Conservation (phyloP, 805 yeast genomes). For the Cyberlindnera xylosilytica region DNA sequence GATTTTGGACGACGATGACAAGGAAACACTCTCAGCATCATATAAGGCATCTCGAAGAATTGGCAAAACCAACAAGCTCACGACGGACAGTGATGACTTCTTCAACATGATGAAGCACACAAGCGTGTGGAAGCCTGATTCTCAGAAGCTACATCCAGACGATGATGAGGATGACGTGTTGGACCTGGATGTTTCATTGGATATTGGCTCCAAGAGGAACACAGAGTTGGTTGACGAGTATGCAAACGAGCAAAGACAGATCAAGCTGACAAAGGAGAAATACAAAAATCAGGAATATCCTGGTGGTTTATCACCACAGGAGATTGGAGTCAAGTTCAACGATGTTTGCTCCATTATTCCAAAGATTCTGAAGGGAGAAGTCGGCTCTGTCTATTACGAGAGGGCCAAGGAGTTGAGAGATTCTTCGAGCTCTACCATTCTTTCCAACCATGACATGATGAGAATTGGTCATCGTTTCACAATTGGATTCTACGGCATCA, state of each 20-base stretch:
- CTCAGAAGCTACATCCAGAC: background rate
- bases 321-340: conserved; percentile 30
- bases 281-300: conserved; percentile 25
- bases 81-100: conserved; percentile 10
- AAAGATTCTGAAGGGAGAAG: conserved; percentile 40
- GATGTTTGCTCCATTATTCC: conserved; percentile 35
- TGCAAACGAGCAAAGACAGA: conserved; percentile 16
- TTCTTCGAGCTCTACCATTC: conserved; percentile 37
- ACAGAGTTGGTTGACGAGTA: conserved; percentile 20
- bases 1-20: conserved; percentile 5
- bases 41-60: conserved; percentile 4
- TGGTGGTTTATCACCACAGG: conserved; percentile 26
- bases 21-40: conserved; percentile 1
- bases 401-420: conserved; percentile 42
- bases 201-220: conserved; percentile 10
- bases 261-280: conserved; percentile 17
- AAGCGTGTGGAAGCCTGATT: conserved; percentile 14
- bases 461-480: conserved; percentile 42
- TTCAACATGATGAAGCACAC: conserved; percentile 8
- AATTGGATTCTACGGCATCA: conserved; percentile 62
- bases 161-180: background rate
- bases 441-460: conserved; percentile 41
- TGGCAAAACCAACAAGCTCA: background rate
- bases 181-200: background rate
- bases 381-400: conserved; percentile 46